A percentile compares a stretch with the other conserved stretches of the same genome.
Evolutionary conservation across 345 rosid species (phyloP).

Genomic region (Euphorbia tirucalli): DNA sequence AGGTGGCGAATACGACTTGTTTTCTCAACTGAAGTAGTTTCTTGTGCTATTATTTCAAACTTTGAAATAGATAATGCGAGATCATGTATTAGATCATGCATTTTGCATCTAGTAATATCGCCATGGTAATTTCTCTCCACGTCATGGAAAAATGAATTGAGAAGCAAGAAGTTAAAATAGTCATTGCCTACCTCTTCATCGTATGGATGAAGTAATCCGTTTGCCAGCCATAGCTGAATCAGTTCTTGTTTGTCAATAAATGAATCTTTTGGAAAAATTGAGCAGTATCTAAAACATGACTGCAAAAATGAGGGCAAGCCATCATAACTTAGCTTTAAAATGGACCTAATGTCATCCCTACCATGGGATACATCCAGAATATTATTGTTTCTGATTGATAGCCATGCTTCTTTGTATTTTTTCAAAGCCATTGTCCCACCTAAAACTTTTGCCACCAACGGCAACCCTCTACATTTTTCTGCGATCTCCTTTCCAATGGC

Average conservation of each 20-base stretch:
- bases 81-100: too few species aligned
- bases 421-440: neutral
- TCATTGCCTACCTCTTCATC: neutral
- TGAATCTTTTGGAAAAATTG: constrained; percentile 6
- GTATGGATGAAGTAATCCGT: neutral
- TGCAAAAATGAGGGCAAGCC: too few species aligned
- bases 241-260: neutral
- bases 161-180: constrained; percentile 18
- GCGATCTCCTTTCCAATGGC: constrained; percentile 22
- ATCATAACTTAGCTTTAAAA: constrained; percentile 3
- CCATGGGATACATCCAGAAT: constrained; percentile 8
- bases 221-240: neutral
- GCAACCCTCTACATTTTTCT: constrained; percentile 20
- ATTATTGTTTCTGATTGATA: constrained; percentile 7
- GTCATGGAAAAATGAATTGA: constrained; percentile 27
- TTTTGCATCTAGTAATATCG: too few species aligned
- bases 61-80: too few species aligned
- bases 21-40: too few species aligned
- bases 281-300: too few species aligned
- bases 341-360: neutral
- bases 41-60: constrained; percentile 6
- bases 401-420: constrained; percentile 1
- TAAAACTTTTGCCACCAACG: constrained; percentile 10
- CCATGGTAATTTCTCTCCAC: neutral
- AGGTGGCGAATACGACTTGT: neutral